Conservation (phyloP, 2,329 filamentous ascomycete species). For the Sporothrix humicola region DNA sequence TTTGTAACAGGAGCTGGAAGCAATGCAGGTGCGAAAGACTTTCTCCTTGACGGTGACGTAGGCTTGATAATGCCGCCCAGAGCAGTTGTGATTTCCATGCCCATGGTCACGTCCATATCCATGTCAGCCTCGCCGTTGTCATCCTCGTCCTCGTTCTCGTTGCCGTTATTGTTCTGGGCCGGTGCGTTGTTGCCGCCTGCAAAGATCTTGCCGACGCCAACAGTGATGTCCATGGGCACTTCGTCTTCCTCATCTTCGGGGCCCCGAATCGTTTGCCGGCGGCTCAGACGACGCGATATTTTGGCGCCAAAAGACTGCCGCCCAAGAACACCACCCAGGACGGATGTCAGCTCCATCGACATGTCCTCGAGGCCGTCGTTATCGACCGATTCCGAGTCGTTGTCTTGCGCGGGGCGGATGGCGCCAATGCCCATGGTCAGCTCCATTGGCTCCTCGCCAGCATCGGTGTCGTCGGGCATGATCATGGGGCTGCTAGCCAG, state of each 20-base stretch:
- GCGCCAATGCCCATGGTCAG: conserved; percentile 78
- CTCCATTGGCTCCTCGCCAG: conserved; percentile 65
- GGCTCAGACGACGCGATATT: conserved; percentile 36
- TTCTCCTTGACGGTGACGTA: conserved; percentile 48
- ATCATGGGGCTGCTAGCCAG: conserved; percentile 41
- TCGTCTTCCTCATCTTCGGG: conserved; percentile 34
- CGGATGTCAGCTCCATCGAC: conserved; percentile 78
- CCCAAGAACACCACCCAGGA: conserved; percentile 61
- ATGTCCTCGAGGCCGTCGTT: conserved; percentile 66
- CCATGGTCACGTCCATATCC: conserved; percentile 58
- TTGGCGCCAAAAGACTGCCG: conserved; percentile 33
- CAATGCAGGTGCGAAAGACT: conserved; percentile 35
- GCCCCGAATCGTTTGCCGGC: conserved; percentile 41
- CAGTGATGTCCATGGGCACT: conserved; percentile 65
- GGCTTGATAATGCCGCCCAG: conserved; percentile 66
- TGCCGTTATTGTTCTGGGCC: conserved; percentile 39
- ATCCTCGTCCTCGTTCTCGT: conserved; percentile 40
- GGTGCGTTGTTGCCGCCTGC: conserved; percentile 38
- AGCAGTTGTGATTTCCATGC: conserved; percentile 71
- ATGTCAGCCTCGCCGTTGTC: conserved; percentile 45
- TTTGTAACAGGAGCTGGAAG: not conserved
- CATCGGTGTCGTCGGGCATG: conserved; percentile 63
- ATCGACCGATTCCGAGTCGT: conserved; percentile 46
- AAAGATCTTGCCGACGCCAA: conserved; percentile 62
- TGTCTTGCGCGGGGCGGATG: conserved; percentile 55